Evolutionary conservation across 2,329 filamentous ascomycete genomes (phyloP).

Genomic region (Venturia effusa): DNA sequence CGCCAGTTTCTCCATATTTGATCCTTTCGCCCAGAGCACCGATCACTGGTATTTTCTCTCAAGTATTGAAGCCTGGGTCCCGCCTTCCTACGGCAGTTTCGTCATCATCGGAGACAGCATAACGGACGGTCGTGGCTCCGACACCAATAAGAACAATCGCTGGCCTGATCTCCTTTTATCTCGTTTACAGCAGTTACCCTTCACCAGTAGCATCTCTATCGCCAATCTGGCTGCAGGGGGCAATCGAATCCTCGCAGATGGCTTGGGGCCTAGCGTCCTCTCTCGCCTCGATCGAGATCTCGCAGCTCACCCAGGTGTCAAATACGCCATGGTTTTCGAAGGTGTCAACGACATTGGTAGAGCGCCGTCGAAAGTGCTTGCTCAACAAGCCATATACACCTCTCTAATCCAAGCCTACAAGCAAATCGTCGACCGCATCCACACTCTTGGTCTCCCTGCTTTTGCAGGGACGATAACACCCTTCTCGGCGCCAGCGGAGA

Average conservation of each 20-base stretch:
- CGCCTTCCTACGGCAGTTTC: conserved; percentile 33
- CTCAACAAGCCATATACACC: conserved; percentile 20
- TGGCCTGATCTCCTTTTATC: neutral
- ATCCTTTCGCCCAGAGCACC: conserved; percentile 12
- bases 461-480: neutral
- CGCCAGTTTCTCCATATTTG: conserved; percentile 29
- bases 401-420: neutral
- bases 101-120: conserved; percentile 54
- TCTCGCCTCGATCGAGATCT: conserved; percentile 54
- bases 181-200: neutral
- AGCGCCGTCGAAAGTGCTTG: neutral
- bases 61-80: conserved; percentile 44
- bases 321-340: conserved; percentile 55
- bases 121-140: conserved; percentile 52
- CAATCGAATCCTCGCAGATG: conserved; percentile 52
- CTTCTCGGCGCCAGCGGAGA: neutral
- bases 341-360: conserved; percentile 58
- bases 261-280: conserved; percentile 51
- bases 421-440: neutral
- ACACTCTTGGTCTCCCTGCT: neutral
- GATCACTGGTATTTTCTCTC: conserved; percentile 49
- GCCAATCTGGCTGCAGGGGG: conserved; percentile 59
- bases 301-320: conserved; percentile 44
- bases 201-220: conserved; percentile 34
- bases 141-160: conserved; percentile 31